A percentile compares a stretch with the other conserved stretches of the same genome.
Conservation (phyloP, 495 filamentous ascomycete species). For the Trichoderma virens region DNA sequence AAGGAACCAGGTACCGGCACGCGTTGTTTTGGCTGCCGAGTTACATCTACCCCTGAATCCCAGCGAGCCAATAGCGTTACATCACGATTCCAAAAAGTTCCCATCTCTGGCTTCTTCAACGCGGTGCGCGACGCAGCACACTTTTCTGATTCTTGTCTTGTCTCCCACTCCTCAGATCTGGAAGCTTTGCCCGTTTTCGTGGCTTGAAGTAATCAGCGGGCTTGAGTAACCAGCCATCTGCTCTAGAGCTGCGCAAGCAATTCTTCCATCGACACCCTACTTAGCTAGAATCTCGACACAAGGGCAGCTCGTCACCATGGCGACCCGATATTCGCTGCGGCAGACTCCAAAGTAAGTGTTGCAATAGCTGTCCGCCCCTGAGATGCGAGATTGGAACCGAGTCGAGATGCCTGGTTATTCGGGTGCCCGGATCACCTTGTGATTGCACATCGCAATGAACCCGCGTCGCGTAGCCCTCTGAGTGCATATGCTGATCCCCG, state of each 20-base stretch:
- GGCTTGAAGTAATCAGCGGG: neutral
- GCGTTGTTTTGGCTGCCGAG: neutral
- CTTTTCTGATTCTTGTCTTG: neutral
- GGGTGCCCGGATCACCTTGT: neutral
- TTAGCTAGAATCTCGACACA: neutral
- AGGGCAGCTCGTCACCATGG: conserved; percentile 1
- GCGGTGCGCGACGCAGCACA: neutral
- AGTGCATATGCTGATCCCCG: neutral
- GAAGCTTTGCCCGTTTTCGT: neutral
- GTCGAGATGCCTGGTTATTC: conserved; percentile 3
- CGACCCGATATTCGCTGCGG: conserved; percentile 35
- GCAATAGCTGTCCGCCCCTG: conserved; percentile 4
- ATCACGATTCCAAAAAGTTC: conserved; percentile 3
- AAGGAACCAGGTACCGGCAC: neutral
- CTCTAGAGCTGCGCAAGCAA: no score
- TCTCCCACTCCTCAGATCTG: neutral
- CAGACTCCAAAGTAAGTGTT: conserved; percentile 44
- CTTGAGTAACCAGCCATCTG: neutral
- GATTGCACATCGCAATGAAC: neutral
- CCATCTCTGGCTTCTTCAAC: neutral
- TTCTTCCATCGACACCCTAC: no score
- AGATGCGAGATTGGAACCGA: no score
- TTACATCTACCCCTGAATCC: conserved; percentile 4
- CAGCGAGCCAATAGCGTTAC: conserved; percentile 2
- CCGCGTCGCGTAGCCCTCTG: neutral